A percentile compares a stretch with the other conserved stretches of the same genome.
Evolutionary conservation across 495 filamentous ascomycete species (phyloP).

Genomic region (Endocarpon pusillum): DNA sequence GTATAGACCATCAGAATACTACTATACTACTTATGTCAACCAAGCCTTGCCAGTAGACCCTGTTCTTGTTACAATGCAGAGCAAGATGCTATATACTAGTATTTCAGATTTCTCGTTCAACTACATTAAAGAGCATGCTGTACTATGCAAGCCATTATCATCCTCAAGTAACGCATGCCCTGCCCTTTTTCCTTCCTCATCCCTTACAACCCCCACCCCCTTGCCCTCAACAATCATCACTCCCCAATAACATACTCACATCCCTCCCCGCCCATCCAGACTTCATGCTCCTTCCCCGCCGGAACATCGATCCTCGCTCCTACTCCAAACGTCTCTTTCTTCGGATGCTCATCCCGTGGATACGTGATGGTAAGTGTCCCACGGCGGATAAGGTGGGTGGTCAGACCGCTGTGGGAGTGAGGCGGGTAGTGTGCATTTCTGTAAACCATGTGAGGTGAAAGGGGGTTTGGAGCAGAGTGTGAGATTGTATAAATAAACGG

Average conservation of each 20-base stretch:
- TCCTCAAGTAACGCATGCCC: too few species aligned
- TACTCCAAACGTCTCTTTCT: conserved; percentile 48
- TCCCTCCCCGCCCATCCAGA: conserved; percentile 62
- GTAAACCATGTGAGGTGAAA: conserved; percentile 3
- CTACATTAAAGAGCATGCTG: too few species aligned
- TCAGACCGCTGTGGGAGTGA: conserved; percentile 50
- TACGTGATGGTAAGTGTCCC: conserved; percentile 60
- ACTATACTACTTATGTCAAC: too few species aligned
- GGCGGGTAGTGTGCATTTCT: conserved; percentile 60
- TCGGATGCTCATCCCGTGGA: conserved; percentile 41
- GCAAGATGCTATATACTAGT: too few species aligned
- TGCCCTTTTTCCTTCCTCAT: too few species aligned
- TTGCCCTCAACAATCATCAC: conserved; percentile 13
- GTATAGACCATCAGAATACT: too few species aligned
- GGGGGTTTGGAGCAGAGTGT: too few species aligned
- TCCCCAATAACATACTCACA: conserved; percentile 83
- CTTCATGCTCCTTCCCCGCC: conserved; percentile 54
- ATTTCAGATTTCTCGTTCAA: too few species aligned
- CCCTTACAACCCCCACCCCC: too few species aligned
- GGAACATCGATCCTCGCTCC: conserved; percentile 66
- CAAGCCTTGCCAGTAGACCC: too few species aligned
- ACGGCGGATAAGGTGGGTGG: conserved; percentile 59
- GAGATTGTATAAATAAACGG: background rate
- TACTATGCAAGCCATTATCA: too few species aligned
- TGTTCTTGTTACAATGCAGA: too few species aligned